These are phyloP conservation scores for Heterobasidion irregulare DNA, from an alignment of 1,284 basidiomycete species.

Conservation along the genomic window DNA sequence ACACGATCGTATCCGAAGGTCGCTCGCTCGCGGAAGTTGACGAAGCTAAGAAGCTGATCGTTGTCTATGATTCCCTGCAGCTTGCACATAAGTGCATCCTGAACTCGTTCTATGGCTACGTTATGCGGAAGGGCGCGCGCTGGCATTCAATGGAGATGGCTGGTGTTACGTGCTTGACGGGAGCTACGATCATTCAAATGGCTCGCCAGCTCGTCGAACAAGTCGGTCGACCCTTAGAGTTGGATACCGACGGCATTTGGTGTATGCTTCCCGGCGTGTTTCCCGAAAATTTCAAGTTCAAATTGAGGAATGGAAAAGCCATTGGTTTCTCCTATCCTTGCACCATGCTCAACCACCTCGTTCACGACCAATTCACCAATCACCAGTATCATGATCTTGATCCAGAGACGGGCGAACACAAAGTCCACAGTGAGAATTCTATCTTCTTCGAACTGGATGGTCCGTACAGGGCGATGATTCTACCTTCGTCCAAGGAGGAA, in stretches of 20 bases:
- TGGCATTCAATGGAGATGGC: conserved; percentile 99
- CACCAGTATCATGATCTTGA: conserved; percentile 96
- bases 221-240: conserved; percentile 92
- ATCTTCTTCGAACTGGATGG: conserved; percentile 99
- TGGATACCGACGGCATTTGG: conserved; percentile 99
- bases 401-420: conserved; percentile 77
- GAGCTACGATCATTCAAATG: conserved; percentile 99
- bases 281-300: conserved; percentile 97
- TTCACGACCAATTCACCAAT: conserved; percentile 94
- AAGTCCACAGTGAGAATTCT: conserved; percentile 93
- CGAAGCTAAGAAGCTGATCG: conserved; percentile 99
- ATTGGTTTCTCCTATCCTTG: conserved; percentile 96
- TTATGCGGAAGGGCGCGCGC: conserved; percentile 98
- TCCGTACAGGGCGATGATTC: conserved; percentile 98
- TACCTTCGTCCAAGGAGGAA: conserved; percentile 98
- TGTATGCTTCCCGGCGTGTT: conserved; percentile 99
- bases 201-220: conserved; percentile 97
- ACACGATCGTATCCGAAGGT: conserved; percentile 60
- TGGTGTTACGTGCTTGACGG: conserved; percentile 97
- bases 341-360: conserved; percentile 99
- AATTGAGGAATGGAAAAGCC: conserved; percentile 81
- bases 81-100: conserved; percentile 99
- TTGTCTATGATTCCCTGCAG: conserved; percentile 99
- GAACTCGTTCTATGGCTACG: conserved; percentile 99
- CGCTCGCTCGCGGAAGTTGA: conserved; percentile 80